Conservation (phyloP, 306 rosid species). For the Delonix regia region DNA sequence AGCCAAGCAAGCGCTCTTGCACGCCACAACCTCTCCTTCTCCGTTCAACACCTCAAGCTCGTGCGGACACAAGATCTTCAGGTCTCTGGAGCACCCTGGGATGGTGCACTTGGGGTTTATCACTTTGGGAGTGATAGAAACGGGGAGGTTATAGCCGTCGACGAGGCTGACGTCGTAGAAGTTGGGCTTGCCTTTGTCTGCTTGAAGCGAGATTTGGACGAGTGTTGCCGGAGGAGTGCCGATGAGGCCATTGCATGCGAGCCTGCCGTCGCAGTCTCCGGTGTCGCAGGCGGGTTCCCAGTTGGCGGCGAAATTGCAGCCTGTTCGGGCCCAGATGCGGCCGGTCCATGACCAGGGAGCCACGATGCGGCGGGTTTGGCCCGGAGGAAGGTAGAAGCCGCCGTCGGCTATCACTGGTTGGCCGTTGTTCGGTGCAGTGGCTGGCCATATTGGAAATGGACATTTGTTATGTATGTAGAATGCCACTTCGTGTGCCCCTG, state of each 20-base stretch:
- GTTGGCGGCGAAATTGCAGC: constrained; percentile 62
- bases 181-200: constrained; percentile 55
- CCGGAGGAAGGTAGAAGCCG: constrained; percentile 73
- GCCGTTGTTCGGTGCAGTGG: constrained; percentile 78
- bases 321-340: constrained; percentile 90
- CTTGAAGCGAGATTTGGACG: constrained; percentile 66
- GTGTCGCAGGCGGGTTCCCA: constrained; percentile 71
- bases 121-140: constrained; percentile 47
- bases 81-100: constrained; percentile 63
- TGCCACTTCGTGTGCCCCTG: constrained; percentile 51
- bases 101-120: constrained; percentile 49
- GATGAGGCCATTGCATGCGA: constrained; percentile 78
- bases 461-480: constrained; percentile 73
- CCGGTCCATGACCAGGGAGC: constrained; percentile 88
- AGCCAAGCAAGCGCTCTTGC: constrained; percentile 88
- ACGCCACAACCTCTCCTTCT: constrained; percentile 68
- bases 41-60: constrained; percentile 61
- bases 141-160: constrained; percentile 81
- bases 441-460: constrained; percentile 89
- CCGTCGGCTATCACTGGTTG: constrained; percentile 77
- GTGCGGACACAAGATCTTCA: constrained; percentile 59
- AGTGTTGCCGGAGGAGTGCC: constrained; percentile 89
- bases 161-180: constrained; percentile 85
- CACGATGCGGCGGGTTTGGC: constrained; percentile 44
- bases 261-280: constrained; percentile 80